A percentile compares a stretch with the other conserved stretches of the same genome.
Evolutionary conservation across 1,139 yeast species (phyloP).

Genomic region (Nakaseomyces delphensis): DNA sequence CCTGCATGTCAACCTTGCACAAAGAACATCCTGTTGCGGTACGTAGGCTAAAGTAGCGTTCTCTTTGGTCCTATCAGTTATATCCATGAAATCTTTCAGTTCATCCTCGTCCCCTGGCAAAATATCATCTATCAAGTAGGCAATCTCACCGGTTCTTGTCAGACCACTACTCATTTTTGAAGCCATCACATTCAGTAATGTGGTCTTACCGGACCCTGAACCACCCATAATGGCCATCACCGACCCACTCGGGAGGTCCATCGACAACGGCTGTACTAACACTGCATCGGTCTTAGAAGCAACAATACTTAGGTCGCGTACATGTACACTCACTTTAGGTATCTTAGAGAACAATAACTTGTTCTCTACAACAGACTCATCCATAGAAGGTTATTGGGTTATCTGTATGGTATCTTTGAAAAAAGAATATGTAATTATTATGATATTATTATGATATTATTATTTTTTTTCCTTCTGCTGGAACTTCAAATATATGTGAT

Average conservation of each 20-base stretch:
- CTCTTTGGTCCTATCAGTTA: constrained; percentile 2
- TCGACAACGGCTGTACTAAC: constrained; percentile 21
- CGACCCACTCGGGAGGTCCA: constrained; percentile 26
- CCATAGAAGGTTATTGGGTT: no score
- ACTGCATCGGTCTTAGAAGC: constrained; percentile 20
- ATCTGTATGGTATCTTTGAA: no score
- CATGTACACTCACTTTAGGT: constrained; percentile 21
- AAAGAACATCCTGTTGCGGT: constrained; percentile 65
- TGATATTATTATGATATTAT: no score
- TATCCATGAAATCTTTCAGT: neutral
- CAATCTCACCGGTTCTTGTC: constrained; percentile 34
- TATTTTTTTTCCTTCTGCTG: no score
- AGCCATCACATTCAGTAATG: constrained; percentile 64
- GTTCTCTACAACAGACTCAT: constrained; percentile 17
- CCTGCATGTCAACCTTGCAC: constrained; percentile 60
- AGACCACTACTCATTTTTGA: constrained; percentile 42
- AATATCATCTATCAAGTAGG: neutral
- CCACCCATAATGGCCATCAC: constrained; percentile 31
- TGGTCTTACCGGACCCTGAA: constrained; percentile 80
- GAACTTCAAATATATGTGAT: neutral
- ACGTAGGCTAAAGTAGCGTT: constrained; percentile 47
- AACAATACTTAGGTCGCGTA: constrained; percentile 21
- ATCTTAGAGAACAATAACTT: constrained; percentile 19
- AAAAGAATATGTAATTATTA: no score
- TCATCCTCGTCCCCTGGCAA: constrained; percentile 1